A percentile compares a stretch with the other conserved stretches of the same genome.
phyloP scores from a whole-genome alignment of 257 asterid species.

The Solanum ossicruentum region DNA sequence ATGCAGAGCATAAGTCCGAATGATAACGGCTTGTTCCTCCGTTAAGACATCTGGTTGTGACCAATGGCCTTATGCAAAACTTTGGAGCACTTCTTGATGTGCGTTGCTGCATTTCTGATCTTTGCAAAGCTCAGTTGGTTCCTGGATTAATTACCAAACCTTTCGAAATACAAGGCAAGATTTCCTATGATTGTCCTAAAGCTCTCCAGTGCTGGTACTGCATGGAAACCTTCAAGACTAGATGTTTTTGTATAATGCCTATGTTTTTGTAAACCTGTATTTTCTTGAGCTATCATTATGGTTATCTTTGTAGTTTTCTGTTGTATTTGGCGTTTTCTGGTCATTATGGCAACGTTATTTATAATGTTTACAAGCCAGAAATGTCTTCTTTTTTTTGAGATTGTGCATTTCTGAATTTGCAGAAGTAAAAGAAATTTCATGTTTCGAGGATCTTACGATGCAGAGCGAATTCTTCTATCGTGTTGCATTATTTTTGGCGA shows the following conservation, averaged over 20 bases:
- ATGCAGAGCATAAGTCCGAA: neutral
- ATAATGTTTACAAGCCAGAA: too few species aligned
- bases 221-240: neutral
- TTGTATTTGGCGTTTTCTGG: neutral
- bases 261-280: neutral
- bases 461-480: neutral
- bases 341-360: neutral
- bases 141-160: neutral
- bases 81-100: neutral
- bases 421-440: neutral
- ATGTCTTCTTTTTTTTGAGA: neutral
- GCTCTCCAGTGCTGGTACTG: neutral
- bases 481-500: neutral
- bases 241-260: neutral
- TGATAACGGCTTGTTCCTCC: neutral
- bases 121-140: neutral
- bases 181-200: neutral
- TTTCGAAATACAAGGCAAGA: neutral
- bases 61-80: neutral
- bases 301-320: neutral
- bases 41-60: too few species aligned
- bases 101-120: neutral
- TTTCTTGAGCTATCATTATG: neutral
- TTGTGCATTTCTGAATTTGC: neutral
- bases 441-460: neutral